Conservation (phyloP, 768 basidiomycete species). For the Phanerochaete sordida region DNA sequence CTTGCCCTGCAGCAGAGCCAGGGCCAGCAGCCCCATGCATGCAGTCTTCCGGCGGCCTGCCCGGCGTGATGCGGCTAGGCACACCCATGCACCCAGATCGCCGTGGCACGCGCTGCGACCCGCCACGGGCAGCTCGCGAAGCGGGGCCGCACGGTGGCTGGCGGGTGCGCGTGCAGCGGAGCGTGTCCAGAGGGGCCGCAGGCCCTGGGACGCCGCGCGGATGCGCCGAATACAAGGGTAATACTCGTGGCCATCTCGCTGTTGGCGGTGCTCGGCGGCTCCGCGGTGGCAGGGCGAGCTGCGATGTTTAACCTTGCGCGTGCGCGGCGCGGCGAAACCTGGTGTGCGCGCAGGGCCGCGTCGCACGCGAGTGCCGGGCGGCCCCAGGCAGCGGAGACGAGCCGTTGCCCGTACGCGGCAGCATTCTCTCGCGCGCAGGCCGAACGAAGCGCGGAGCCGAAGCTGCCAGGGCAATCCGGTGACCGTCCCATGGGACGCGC, state of each 20-base stretch:
- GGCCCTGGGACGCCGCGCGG: background rate
- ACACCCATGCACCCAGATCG: background rate
- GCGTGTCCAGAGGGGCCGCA: background rate
- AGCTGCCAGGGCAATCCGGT: background rate
- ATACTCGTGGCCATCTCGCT: constrained; percentile 26
- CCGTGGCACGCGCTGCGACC: constrained; percentile 9
- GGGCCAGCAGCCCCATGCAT: no score
- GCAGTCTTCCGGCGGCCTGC: constrained; percentile 17
- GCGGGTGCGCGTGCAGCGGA: no score
- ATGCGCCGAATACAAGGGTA: constrained; percentile 13
- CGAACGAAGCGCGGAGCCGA: background rate
- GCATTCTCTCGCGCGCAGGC: constrained; percentile 5
- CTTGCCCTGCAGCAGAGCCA: background rate
- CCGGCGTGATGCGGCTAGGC: constrained; percentile 5
- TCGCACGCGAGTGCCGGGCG: constrained; percentile 2
- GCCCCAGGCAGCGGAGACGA: constrained; percentile 13
- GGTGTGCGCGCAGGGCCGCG: constrained; percentile 7
- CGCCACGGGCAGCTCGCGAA: no score
- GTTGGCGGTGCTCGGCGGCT: background rate
- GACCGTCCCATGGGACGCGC: constrained; percentile 9
- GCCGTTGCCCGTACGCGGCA: constrained; percentile 4
- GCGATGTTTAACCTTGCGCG: constrained; percentile 24
- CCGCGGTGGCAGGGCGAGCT: constrained; percentile 13
- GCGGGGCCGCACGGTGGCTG: no score
- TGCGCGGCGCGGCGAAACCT: constrained; percentile 22